These are phyloP conservation scores for Thelephora ganbajun DNA, from an alignment of 768 basidiomycete genomes.

Conservation along the genomic window DNA sequence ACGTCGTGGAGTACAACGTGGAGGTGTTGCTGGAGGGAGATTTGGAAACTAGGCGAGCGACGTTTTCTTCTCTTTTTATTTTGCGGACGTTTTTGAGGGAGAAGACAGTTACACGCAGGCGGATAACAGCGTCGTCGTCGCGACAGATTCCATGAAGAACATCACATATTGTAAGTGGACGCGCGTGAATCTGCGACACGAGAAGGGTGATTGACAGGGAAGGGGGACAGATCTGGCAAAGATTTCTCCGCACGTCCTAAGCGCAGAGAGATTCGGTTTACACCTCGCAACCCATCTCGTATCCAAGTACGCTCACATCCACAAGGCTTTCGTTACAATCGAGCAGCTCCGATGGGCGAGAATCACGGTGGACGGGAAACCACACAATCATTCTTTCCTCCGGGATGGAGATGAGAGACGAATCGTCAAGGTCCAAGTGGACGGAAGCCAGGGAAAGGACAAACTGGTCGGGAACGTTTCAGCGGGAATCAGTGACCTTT, in stretches of 20 bases:
- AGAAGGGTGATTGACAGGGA: too few relatives aligned
- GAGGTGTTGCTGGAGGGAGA: slow-evolving; percentile 71
- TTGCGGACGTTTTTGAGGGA: background rate
- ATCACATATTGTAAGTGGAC: slow-evolving; percentile 20
- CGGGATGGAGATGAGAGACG: slow-evolving; percentile 89
- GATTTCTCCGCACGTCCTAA: slow-evolving; percentile 73
- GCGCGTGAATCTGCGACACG: background rate
- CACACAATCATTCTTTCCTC: slow-evolving; percentile 71
- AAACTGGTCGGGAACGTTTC: slow-evolving; percentile 42
- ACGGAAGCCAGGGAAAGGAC: slow-evolving; percentile 49
- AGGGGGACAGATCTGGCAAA: slow-evolving; percentile 60
- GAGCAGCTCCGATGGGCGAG: slow-evolving; percentile 80
- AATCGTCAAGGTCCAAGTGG: slow-evolving; percentile 39
- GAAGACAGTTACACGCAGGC: slow-evolving; percentile 63
- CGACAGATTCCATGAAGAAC: slow-evolving; percentile 69
- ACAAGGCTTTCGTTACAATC: slow-evolving; percentile 54
- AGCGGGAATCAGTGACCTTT: slow-evolving; percentile 63
- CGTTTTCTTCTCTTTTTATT: background rate
- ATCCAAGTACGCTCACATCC: slow-evolving; percentile 64
- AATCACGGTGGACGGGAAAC: slow-evolving; percentile 37
- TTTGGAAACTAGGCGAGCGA: slow-evolving; percentile 51
- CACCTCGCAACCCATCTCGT: slow-evolving; percentile 79
- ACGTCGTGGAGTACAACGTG: slow-evolving; percentile 78
- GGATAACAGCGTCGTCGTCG: slow-evolving; percentile 79
- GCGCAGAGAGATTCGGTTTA: slow-evolving; percentile 74